Conservation (phyloP, 2,329 filamentous ascomycete species). For the Thielaviopsis musarum region DNA sequence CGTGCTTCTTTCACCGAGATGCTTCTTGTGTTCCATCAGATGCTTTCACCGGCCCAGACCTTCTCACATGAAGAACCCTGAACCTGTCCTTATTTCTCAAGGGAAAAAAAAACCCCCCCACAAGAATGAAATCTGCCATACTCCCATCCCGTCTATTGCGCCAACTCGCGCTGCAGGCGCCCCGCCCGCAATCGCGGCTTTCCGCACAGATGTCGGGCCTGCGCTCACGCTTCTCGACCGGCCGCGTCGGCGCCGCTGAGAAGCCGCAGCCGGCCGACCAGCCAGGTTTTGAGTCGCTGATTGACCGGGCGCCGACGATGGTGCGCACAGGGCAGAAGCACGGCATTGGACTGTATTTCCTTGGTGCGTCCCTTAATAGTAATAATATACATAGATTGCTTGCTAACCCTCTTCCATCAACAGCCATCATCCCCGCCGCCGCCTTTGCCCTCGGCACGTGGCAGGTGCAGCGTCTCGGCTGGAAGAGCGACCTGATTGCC, state of each 20-base stretch:
- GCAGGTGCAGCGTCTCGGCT: slow-evolving; percentile 83
- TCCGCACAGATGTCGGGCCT: neutral
- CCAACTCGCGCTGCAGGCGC: slow-evolving; percentile 9
- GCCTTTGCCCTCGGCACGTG: slow-evolving; percentile 83
- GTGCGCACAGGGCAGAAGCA: slow-evolving; percentile 59
- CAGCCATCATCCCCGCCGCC: slow-evolving; percentile 73
- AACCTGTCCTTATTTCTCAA: neutral
- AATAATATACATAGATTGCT: neutral
- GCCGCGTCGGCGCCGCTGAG: slow-evolving; percentile 12
- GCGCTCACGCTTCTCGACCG: slow-evolving; percentile 5
- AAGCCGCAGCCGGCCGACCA: slow-evolving; percentile 46
- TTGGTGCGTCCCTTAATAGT: slow-evolving; percentile 32
- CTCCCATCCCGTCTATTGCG: neutral
- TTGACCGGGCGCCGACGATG: slow-evolving; percentile 65
- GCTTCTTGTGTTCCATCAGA: neutral
- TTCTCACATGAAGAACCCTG: neutral
- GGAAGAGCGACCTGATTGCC: slow-evolving; percentile 87
- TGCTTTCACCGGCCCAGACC: neutral
- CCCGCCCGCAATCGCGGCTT: neutral
- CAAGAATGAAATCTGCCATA: neutral
- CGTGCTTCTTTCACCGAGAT: neutral
- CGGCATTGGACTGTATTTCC: slow-evolving; percentile 62
- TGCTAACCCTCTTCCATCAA: neutral
- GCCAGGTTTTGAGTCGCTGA: slow-evolving; percentile 65
- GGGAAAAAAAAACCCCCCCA: neutral